phyloP scores from a whole-genome alignment of 768 basidiomycete species.

The Dendrothele bispora region DNA sequence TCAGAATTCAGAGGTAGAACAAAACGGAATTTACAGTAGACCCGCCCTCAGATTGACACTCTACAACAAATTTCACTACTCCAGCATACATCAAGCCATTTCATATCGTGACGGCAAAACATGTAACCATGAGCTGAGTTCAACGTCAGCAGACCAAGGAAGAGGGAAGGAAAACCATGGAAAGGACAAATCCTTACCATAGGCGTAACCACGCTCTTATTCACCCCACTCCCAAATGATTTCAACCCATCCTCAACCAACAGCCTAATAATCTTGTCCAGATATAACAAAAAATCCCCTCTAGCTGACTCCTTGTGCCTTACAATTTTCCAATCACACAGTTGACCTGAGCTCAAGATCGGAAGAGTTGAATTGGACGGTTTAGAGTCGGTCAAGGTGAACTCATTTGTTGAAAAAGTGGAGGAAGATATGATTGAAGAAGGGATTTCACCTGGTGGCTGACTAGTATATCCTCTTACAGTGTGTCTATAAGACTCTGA shows the following conservation, averaged over 20 bases:
- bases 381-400: no score
- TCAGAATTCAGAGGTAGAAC: no score
- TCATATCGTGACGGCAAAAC: constrained; percentile 6
- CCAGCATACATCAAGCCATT: constrained; percentile 84
- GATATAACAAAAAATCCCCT: constrained; percentile 96
- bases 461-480: no score
- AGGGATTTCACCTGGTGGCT: no score
- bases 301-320: constrained; percentile 82
- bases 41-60: constrained; percentile 94
- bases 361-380: constrained; percentile 42
- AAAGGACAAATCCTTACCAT: constrained; percentile 50
- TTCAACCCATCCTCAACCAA: constrained; percentile 85
- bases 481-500: no score
- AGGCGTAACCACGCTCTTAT: constrained; percentile 79
- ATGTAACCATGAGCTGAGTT: constrained; percentile 1
- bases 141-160: not conserved
- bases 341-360: constrained; percentile 82
- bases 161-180: constrained; percentile 3
- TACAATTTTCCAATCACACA: constrained; percentile 94
- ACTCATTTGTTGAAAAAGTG: no score
- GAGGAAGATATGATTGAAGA: no score
- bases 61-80: constrained; percentile 96
- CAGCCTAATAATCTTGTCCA: constrained; percentile 85
- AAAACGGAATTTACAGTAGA: constrained; percentile 31
- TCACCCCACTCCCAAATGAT: constrained; percentile 74